Evolutionary conservation across 208 protist species (phyloP).

Genomic region (Crithidia sp.): DNA sequence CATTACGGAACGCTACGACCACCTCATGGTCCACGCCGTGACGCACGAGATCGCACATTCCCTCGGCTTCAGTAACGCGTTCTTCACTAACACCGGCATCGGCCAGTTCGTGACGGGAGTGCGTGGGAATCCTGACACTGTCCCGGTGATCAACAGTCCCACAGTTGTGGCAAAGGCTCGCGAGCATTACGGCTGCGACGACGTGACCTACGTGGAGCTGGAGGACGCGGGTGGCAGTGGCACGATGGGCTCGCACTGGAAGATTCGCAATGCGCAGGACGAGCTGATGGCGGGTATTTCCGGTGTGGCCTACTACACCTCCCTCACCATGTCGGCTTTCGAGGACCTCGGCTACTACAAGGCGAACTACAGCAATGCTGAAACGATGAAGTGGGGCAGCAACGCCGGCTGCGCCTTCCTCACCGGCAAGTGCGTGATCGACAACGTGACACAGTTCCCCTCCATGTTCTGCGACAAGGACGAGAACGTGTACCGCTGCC

Average conservation of each 20-base stretch:
- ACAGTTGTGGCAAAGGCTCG: conserved; percentile 40
- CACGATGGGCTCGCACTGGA: conserved; percentile 81
- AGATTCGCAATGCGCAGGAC: conserved; percentile 73
- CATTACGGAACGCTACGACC: conserved; percentile 15
- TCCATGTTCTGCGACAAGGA: conserved; percentile 54
- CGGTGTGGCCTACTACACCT: conserved; percentile 50
- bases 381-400: conserved; percentile 77
- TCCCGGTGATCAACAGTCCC: conserved; percentile 34
- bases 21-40: conserved; percentile 25
- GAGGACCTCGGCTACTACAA: conserved; percentile 84
- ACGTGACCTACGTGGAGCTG: conserved; percentile 67
- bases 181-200: conserved; percentile 72
- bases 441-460: conserved; percentile 37
- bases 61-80: conserved; percentile 58
- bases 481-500: conserved; percentile 31
- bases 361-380: conserved; percentile 65
- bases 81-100: conserved; percentile 25
- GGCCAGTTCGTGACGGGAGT: conserved; percentile 5
- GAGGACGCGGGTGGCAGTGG: conserved; percentile 67
- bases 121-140: conserved; percentile 35
- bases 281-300: conserved; percentile 79
- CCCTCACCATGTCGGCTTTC: conserved; percentile 84
- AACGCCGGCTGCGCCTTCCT: conserved; percentile 64
- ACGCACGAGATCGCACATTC: conserved; percentile 88
- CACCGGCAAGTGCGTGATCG: conserved; percentile 42